These are phyloP conservation scores for Conticribra guillardii DNA, from an alignment of 108 stramenopile species.

Conservation along the genomic window DNA sequence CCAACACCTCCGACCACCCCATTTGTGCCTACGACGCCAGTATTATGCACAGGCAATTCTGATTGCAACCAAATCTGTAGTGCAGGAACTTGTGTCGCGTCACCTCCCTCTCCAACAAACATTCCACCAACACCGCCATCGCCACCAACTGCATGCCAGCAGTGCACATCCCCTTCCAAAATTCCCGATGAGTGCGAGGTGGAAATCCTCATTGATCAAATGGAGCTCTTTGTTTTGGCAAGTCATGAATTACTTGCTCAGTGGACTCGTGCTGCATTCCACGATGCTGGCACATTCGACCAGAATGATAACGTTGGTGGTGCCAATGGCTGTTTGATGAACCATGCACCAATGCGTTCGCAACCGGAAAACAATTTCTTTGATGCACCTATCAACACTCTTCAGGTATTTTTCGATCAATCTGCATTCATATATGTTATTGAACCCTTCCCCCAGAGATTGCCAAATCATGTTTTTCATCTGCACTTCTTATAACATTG, in stretches of 20 bases:
- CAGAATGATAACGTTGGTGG: constrained; percentile 3
- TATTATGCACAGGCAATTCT: background rate
- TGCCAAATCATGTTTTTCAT: background rate
- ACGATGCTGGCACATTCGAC: constrained; percentile 23
- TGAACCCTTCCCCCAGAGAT: background rate
- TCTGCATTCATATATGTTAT: background rate
- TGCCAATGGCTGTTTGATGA: constrained; percentile 23
- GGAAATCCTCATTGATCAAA: constrained; percentile 19
- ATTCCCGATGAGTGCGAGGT: constrained; percentile 16
- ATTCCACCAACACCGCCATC: no score
- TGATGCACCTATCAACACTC: background rate
- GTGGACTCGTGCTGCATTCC: constrained; percentile 10
- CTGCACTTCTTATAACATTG: background rate
- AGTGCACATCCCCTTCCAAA: constrained; percentile 1
- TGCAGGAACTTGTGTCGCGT: background rate
- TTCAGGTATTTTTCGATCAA: no score
- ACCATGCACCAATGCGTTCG: constrained; percentile 13
- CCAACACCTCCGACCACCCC: no score
- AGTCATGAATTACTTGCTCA: background rate
- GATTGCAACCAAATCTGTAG: background rate
- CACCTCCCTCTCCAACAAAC: no score
- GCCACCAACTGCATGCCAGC: background rate
- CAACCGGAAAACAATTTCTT: background rate
- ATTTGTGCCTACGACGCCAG: no score
- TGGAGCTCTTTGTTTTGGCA: constrained; percentile 3